Conservation (phyloP, 768 basidiomycete genomes). For the Tubosaeta sp. region DNA sequence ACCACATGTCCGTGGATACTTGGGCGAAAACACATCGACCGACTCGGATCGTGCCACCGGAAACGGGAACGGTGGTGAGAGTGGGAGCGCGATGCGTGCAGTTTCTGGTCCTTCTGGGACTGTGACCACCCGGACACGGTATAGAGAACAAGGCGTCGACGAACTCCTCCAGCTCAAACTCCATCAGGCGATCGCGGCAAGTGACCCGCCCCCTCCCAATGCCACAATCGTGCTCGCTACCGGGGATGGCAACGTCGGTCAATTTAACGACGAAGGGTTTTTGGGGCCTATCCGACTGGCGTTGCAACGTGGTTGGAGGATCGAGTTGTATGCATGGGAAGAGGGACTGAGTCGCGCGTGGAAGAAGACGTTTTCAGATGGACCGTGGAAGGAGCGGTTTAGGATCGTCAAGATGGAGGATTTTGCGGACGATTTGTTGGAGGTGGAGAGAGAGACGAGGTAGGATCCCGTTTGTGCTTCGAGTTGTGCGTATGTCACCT, state of each 20-base stretch:
- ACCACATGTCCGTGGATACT: conserved; percentile 14
- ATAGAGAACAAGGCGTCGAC: conserved; percentile 91
- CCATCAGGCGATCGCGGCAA: conserved; percentile 75
- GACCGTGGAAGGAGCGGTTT: conserved; percentile 40
- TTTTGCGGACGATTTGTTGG: conserved; percentile 57
- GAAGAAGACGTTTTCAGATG: conserved; percentile 66
- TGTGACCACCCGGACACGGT: conserved; percentile 46
- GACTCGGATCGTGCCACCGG: conserved; percentile 23
- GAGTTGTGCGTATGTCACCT: too few relatives aligned
- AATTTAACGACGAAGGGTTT: conserved; percentile 93
- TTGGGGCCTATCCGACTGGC: conserved; percentile 83
- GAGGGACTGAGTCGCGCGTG: conserved; percentile 76
- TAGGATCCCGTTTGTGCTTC: conserved; percentile 1
- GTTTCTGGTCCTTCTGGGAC: conserved; percentile 14
- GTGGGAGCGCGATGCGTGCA: conserved; percentile 9
- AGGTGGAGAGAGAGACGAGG: conserved; percentile 29
- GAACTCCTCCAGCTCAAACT: conserved; percentile 92
- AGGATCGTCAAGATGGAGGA: conserved; percentile 62
- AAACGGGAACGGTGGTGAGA: neutral
- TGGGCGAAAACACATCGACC: conserved; percentile 20
- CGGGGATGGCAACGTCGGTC: conserved; percentile 88
- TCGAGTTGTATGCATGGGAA: conserved; percentile 94
- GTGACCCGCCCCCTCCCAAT: conserved; percentile 57
- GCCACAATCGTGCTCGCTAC: conserved; percentile 89
- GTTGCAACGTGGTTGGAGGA: conserved; percentile 84